Base-by-base conservation (phyloP, 345 rosid species). In the Noccaea bulbosa region DNA sequence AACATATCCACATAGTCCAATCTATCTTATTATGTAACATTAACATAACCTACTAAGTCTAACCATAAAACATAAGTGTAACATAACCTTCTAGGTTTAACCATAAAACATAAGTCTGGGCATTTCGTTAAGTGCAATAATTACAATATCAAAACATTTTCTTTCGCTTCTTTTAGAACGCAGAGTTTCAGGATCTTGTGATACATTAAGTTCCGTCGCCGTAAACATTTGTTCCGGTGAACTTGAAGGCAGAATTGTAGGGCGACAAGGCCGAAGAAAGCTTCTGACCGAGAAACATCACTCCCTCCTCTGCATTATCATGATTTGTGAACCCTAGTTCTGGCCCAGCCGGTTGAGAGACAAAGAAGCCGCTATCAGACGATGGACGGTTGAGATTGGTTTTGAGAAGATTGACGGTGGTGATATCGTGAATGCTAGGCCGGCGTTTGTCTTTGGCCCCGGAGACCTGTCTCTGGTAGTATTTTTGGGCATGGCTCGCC, bases 401-500 rank as follows among this genome's bases (percentile, higher is more conserved):
- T 30, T 83, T 89, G 2, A 87, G 86, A 66, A 89, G 77, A 82
- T 80, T 88, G 47, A 88, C 87, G 0, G 96, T 89, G 5, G 99
- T 94, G 78, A 94, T 94, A 67, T 94, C 99, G 43, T 94, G 99
- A 74, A 94, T 94, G 83, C 99, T 94, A 44, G 99, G 93, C 47
- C 99, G 77, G 61, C 93, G 83, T 87, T 89, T 94, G 69, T 94
- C 99, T 64, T 94, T 94, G 40, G 89, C 90, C 3, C 95, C 99
- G 0, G 87, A 86, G 43, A 79, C 74, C 75, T 94, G 99, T 84
- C 99, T 80, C 70, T 89, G 91, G 80, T 88, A 94, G 76, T 91
- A 94, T 81, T 94, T 94, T n/a, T 91, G 99, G 5, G 99, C 99
- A 76, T 94, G 99, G 63, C 99, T 94, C 2, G 99, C 99, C 15